A percentile compares a stretch with the other conserved stretches of the same genome.
These are phyloP conservation scores for Ceratobasidium papillatum DNA, from an alignment of 1,284 basidiomycete species.

Conservation along the genomic window DNA sequence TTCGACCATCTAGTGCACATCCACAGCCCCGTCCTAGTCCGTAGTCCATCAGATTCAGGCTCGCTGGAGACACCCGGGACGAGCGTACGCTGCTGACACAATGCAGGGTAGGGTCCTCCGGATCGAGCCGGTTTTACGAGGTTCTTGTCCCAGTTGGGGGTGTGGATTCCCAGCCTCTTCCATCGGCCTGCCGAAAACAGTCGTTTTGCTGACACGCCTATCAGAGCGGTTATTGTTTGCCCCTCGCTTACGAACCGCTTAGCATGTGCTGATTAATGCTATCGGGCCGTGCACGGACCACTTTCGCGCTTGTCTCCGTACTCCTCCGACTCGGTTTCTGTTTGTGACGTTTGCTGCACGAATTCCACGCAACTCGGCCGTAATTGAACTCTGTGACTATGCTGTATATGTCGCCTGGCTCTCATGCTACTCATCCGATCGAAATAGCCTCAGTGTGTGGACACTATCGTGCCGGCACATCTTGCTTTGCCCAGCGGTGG, in stretches of 20 bases:
- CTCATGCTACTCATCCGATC: conserved; percentile 1
- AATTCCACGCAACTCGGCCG: neutral
- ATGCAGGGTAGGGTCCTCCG: neutral
- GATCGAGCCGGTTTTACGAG: neutral
- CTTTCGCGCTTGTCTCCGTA: neutral
- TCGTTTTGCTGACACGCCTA: conserved; percentile 3
- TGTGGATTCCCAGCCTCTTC: too few species aligned
- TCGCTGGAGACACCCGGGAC: neutral
- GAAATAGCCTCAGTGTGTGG: conserved; percentile 5
- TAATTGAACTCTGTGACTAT: neutral
- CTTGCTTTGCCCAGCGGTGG: neutral
- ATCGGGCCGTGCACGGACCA: conserved; percentile 18
- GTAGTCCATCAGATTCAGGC: neutral
- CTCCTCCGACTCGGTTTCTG: neutral
- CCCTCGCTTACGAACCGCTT: conserved; percentile 30
- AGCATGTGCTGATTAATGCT: conserved; percentile 21
- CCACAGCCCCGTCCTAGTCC: neutral
- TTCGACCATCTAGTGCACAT: neutral
- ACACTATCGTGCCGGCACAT: neutral
- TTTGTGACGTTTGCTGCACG: neutral
- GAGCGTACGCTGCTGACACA: conserved; percentile 22
- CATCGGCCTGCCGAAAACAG: neutral
- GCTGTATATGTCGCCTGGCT: neutral
- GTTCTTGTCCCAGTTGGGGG: too few species aligned
- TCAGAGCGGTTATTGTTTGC: conserved; percentile 24